Conservation (phyloP, 495 filamentous ascomycete species). For the Talaromyces ruber region DNA sequence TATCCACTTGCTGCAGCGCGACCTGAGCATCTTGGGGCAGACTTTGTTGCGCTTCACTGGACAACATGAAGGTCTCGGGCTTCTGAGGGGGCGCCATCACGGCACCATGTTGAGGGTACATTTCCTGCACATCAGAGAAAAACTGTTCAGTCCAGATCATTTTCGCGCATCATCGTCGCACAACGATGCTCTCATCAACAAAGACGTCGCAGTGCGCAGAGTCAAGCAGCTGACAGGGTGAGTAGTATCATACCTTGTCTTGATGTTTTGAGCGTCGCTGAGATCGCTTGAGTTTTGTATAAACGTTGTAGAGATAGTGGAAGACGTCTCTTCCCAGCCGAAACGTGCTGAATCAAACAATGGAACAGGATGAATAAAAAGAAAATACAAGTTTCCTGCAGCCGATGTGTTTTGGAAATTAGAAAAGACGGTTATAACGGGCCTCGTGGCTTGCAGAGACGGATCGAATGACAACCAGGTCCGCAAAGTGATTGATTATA, state of each 20-base stretch:
- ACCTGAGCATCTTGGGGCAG: slow-evolving; percentile 95
- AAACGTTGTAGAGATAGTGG: not conserved
- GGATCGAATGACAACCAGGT: not conserved
- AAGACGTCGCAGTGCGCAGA: not conserved
- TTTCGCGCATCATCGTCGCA: not conserved
- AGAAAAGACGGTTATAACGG: not conserved
- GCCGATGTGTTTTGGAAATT: not conserved
- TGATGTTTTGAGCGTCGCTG: not conserved
- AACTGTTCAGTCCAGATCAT: slow-evolving; percentile 1
- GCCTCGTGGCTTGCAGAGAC: slow-evolving; percentile 2
- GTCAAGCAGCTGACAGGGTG: not conserved
- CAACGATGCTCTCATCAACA: not conserved
- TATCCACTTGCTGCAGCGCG: slow-evolving; percentile 96
- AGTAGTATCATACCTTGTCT: not conserved
- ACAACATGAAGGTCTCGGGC: slow-evolving; percentile 97
- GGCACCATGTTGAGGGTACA: slow-evolving; percentile 45
- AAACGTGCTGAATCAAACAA: not conserved
- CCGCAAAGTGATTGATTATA: not conserved
- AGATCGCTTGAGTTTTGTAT: not conserved
- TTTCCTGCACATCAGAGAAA: slow-evolving; percentile 14
- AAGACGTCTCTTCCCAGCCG: not conserved
- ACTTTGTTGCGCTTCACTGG: slow-evolving; percentile 89
- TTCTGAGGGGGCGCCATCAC: slow-evolving; percentile 71
- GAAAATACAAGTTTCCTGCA: slow-evolving; percentile 4
- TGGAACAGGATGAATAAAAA: slow-evolving; percentile 8